A percentile compares a stretch with the other conserved stretches of the same genome.
Conservation (phyloP, 1,284 basidiomycete genomes). For the Apiotrichum veenhuisii region DNA sequence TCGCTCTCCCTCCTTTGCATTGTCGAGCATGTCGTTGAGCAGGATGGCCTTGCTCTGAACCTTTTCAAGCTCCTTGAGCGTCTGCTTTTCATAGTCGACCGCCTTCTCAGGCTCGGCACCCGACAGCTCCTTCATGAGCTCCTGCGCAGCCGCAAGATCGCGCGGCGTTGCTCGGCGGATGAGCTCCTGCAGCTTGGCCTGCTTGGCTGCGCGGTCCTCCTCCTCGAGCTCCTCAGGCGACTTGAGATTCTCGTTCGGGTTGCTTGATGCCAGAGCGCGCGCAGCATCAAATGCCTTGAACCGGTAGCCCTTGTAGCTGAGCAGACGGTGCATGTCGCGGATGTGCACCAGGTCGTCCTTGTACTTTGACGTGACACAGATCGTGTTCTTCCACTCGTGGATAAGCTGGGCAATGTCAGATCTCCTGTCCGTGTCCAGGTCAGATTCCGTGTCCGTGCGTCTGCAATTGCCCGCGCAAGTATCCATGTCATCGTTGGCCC, state of each 20-base stretch:
- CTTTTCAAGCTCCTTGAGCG: slow-evolving; percentile 85
- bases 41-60: slow-evolving; percentile 91
- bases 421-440: too few species aligned
- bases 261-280: slow-evolving; percentile 52
- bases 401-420: slow-evolving; percentile 53
- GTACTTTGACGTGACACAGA: slow-evolving; percentile 85
- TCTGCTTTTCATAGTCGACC: slow-evolving; percentile 87
- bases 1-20: slow-evolving; percentile 73
- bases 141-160: slow-evolving; percentile 92
- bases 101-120: slow-evolving; percentile 93
- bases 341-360: slow-evolving; percentile 97
- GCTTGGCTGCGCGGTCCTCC: slow-evolving; percentile 89
- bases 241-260: slow-evolving; percentile 49
- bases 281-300: slow-evolving; percentile 66
- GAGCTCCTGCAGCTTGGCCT: slow-evolving; percentile 84
- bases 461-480: too few species aligned
- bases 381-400: slow-evolving; percentile 90
- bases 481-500: not conserved
- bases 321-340: slow-evolving; percentile 91
- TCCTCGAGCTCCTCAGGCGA: slow-evolving; percentile 71
- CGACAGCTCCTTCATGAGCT: slow-evolving; percentile 93
- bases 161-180: slow-evolving; percentile 93
- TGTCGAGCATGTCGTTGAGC: slow-evolving; percentile 94
- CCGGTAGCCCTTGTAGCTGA: slow-evolving; percentile 92
- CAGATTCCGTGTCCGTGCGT: too few species aligned